Percentiles rank a stretch among this genome's conserved stretches.
Conservation (phyloP, 129 eudicot genomes). For the Centrapalus pauciflorus region DNA sequence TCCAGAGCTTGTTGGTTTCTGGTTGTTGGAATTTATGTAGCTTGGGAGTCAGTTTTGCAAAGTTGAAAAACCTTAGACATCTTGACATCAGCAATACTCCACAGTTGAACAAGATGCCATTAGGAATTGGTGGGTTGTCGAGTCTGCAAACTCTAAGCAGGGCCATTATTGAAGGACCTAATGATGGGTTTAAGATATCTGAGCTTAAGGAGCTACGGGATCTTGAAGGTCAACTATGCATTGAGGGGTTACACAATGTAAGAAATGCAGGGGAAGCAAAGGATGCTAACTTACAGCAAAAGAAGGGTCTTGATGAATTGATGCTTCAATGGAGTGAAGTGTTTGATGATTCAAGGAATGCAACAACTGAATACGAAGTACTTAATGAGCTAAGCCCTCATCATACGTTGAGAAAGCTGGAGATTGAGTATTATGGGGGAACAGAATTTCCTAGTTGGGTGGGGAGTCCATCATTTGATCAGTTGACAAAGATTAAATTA, state of each 20-base stretch:
- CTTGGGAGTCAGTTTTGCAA: constrained; percentile 9
- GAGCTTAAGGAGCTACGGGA: constrained; percentile 22
- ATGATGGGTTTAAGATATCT: constrained; percentile 21
- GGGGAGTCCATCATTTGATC: constrained; percentile 27
- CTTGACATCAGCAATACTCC: constrained; percentile 37
- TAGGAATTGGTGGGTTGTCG: constrained; percentile 32
- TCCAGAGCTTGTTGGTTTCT: constrained; percentile 27
- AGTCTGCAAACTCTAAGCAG: constrained; percentile 36
- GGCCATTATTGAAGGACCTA: constrained; percentile 21
- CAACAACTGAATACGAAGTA: constrained; percentile 19
- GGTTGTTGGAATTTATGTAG: constrained; percentile 14
- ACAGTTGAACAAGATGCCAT: constrained; percentile 34
- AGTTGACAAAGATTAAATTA: constrained; percentile 22
- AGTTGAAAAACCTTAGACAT: constrained; percentile 37
- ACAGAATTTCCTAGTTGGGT: constrained; percentile 40
- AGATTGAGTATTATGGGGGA: constrained; percentile 28
- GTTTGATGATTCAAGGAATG: constrained; percentile 15
- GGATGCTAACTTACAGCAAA: constrained; percentile 34
- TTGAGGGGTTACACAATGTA: constrained; percentile 38
- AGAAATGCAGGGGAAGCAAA: constrained; percentile 25
- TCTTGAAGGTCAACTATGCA: constrained; percentile 32
- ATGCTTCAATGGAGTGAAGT: constrained; percentile 31
- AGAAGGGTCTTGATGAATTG: constrained; percentile 29
- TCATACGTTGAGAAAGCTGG: constrained; percentile 16
- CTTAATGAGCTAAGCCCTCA: constrained; percentile 32